A percentile compares a stretch with the other conserved stretches of the same genome.
Conservation (phyloP, 2,329 filamentous ascomycete genomes). For the Fusarium irregulare region DNA sequence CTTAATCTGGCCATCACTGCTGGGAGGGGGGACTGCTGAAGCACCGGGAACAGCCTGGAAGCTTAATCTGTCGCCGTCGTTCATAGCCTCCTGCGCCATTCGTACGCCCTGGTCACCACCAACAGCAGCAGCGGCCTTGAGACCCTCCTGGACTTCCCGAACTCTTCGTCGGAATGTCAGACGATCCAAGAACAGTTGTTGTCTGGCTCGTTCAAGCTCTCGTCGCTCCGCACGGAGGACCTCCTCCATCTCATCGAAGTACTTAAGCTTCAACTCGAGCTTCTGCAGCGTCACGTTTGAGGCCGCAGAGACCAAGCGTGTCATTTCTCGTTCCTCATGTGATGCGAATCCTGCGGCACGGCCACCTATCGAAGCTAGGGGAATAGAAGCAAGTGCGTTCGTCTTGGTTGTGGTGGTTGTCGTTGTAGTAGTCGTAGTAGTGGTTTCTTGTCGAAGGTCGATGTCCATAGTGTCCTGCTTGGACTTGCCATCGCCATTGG, state of each 20-base stretch:
- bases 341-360: conserved; percentile 90
- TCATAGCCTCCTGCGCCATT: conserved; percentile 59
- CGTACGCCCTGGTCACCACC: conserved; percentile 64
- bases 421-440: conserved; percentile 63
- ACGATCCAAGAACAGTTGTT: conserved; percentile 93
- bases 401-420: conserved; percentile 60
- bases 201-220: conserved; percentile 89
- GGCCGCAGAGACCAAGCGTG: conserved; percentile 88
- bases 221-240: conserved; percentile 91
- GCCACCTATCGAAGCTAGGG: conserved; percentile 86
- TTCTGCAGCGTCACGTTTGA: conserved; percentile 96
- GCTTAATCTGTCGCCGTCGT: conserved; percentile 64
- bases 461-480: conserved; percentile 73
- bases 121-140: conserved; percentile 65
- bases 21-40: conserved; percentile 64
- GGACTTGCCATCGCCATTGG: conserved; percentile 70
- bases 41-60: conserved; percentile 61
- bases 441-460: conserved; percentile 66
- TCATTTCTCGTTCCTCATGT: conserved; percentile 97
- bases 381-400: conserved; percentile 75
- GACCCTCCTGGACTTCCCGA: conserved; percentile 80
- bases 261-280: conserved; percentile 92
- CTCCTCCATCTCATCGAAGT: conserved; percentile 96
- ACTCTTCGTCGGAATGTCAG: conserved; percentile 90
- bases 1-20: conserved; percentile 66